Evolutionary conservation across 805 yeast species (phyloP), one percentile per base, ranked within the genome.

Genomic region (Alloascoidea hylecoeti): DNA sequence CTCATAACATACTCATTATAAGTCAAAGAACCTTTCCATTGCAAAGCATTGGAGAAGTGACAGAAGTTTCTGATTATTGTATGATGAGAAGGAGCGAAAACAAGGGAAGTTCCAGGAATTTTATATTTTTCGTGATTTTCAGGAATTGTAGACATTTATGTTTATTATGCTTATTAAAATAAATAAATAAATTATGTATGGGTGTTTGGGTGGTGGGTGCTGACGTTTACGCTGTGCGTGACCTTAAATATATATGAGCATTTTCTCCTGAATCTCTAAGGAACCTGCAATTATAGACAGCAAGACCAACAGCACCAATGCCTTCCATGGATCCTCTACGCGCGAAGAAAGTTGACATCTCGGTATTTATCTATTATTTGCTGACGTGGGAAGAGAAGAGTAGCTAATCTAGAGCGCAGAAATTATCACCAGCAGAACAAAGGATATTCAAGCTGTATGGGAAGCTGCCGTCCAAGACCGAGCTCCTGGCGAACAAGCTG

Each of bases 371-470:
- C 30, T n/a, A n/a, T 23, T 23, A 9, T 9, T 23, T n/a, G n/a
- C 30, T 23, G 30, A 9, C n/a, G n/a, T 23, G 9, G 30, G 9
- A n/a, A 9, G 9, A 9, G 30, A 9, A 23, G n/a, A n/a, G 9
- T 9, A 9, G n/a, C 30, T 23, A 23, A 23, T n/a, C 9, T n/a
- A 9, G 30, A 23, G 30, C 14, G n/a, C 17, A 34, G 36, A 71
- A 73, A 40, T 57, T 80, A 40, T 63, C 79, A 2, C 83, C 92
- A 12, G 92, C 86, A 51, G 96, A 88, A 55, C 64, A 78, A 52
- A 76, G 76, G 43, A 63, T 88, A 16, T 79, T 76, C 58, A 77
- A 72, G 49, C 59, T 86, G 63, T 86, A 88, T 56, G 96, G 96
- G 18, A 81, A 77, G 52, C 61, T 86, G 37, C 96, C 96, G 16